Conservation (phyloP, 2,329 filamentous ascomycete genomes). For the Xylariales sp. region DNA sequence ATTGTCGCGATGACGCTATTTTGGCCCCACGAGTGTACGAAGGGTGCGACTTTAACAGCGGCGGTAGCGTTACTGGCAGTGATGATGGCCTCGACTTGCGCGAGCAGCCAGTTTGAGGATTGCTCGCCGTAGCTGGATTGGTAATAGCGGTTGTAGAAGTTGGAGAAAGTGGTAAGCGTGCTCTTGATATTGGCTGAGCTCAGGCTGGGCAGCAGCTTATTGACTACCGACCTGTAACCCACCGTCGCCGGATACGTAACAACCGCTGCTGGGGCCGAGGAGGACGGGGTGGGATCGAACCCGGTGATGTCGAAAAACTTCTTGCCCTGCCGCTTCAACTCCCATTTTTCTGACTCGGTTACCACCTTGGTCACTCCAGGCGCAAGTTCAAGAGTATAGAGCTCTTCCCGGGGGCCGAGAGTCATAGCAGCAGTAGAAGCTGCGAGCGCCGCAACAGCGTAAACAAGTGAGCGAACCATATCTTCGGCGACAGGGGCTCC, state of each 20-base stretch:
- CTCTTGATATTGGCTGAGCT: conserved; percentile 59
- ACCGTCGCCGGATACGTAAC: conserved; percentile 53
- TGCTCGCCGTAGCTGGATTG: conserved; percentile 60
- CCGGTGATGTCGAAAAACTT: conserved; percentile 78
- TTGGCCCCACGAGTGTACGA: conserved; percentile 70
- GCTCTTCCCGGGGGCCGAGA: conserved; percentile 9
- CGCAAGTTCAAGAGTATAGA: conserved; percentile 52
- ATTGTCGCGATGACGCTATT: conserved; percentile 75
- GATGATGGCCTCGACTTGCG: conserved; percentile 60
- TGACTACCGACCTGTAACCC: conserved; percentile 51
- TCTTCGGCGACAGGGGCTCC: too few relatives aligned
- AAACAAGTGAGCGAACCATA: conserved; percentile 18
- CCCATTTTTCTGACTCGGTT: conserved; percentile 72
- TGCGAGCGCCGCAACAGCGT: conserved; percentile 17
- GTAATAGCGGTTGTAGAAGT: conserved; percentile 65
- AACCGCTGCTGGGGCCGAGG: conserved; percentile 35
- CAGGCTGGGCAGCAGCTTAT: conserved; percentile 53
- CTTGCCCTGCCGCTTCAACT: conserved; percentile 61
- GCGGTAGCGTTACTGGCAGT: conserved; percentile 51
- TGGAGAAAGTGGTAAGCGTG: conserved; percentile 61
- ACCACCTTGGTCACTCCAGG: conserved; percentile 64
- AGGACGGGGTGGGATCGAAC: conserved; percentile 32
- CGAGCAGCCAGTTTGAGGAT: conserved; percentile 70
- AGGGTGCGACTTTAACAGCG: conserved; percentile 57
- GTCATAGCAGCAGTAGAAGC: conserved; percentile 17